A percentile compares a stretch with the other conserved stretches of the same genome.
phyloP scores from a whole-genome alignment of 2,329 filamentous ascomycete species.

The Dactylellina sp. region DNA sequence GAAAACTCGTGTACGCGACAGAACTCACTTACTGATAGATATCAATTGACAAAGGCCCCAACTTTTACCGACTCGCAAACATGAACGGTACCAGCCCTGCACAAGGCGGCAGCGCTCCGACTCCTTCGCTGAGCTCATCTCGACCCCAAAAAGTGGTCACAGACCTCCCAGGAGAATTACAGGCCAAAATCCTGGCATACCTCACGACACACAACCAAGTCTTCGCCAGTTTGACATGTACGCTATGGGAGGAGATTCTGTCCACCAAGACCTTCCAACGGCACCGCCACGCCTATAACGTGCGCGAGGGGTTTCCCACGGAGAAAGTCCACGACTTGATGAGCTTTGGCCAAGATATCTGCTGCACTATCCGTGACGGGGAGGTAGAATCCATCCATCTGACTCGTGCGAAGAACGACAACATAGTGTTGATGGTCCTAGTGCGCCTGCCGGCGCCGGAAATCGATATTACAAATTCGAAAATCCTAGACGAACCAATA shows the following conservation, averaged over 20 bases:
- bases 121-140: no score
- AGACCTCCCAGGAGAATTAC: background rate
- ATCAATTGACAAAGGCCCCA: background rate
- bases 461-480: background rate
- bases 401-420: background rate
- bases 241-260: constrained; percentile 5
- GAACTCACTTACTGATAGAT: no score
- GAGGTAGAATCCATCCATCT: background rate
- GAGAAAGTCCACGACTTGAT: background rate
- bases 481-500: constrained; percentile 8
- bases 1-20: no score
- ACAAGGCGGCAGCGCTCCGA: no score
- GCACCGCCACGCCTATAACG: background rate
- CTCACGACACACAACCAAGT: constrained; percentile 4
- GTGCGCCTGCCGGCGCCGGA: no score
- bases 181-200: background rate
- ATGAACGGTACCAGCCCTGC: no score
- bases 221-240: constrained; percentile 7
- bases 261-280: background rate
- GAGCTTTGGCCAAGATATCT: background rate
- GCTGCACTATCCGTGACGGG: background rate
- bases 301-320: background rate
- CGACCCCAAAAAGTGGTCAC: background rate
- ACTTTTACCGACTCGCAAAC: no score
- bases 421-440: no score